Evolutionary conservation across 495 filamentous ascomycete genomes (phyloP).

Genomic region (Podospora tetraspora): DNA sequence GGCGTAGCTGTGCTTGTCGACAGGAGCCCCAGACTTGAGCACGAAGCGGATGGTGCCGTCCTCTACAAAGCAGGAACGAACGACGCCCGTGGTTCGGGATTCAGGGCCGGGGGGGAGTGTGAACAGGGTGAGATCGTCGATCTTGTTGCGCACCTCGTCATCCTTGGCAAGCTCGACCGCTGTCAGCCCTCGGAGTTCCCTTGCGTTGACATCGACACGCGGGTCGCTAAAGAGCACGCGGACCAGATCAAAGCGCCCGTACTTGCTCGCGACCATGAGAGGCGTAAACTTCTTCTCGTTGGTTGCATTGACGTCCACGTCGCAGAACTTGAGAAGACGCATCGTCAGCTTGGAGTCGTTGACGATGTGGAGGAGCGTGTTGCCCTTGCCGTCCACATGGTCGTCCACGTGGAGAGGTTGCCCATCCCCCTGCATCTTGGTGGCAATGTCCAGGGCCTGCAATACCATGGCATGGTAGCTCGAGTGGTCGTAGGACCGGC

Average conservation of each 20-base stretch:
- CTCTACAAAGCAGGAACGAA: slow-evolving; percentile 96
- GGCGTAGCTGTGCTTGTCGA: slow-evolving; percentile 63
- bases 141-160: slow-evolving; percentile 91
- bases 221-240: slow-evolving; percentile 80
- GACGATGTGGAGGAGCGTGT: slow-evolving; percentile 88
- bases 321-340: slow-evolving; percentile 72
- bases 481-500: slow-evolving; percentile 89
- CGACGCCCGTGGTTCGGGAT: slow-evolving; percentile 83
- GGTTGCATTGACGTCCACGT: slow-evolving; percentile 88
- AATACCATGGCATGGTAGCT: slow-evolving; percentile 83
- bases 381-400: slow-evolving; percentile 88
- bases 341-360: slow-evolving; percentile 74
- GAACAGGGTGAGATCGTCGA: slow-evolving; percentile 88
- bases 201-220: slow-evolving; percentile 76
- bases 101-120: slow-evolving; percentile 65
- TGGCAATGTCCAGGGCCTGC: slow-evolving; percentile 68
- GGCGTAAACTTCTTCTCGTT: slow-evolving; percentile 96
- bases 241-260: slow-evolving; percentile 89
- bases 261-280: slow-evolving; percentile 99
- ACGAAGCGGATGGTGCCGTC: slow-evolving; percentile 91
- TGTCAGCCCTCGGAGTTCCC: slow-evolving; percentile 83
- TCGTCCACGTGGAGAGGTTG: slow-evolving; percentile 83
- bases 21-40: slow-evolving; percentile 82
- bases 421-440: slow-evolving; percentile 66
- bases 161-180: slow-evolving; percentile 97